Conservation (phyloP, 208 protist genomes). For the Borovskyia barvae region DNA sequence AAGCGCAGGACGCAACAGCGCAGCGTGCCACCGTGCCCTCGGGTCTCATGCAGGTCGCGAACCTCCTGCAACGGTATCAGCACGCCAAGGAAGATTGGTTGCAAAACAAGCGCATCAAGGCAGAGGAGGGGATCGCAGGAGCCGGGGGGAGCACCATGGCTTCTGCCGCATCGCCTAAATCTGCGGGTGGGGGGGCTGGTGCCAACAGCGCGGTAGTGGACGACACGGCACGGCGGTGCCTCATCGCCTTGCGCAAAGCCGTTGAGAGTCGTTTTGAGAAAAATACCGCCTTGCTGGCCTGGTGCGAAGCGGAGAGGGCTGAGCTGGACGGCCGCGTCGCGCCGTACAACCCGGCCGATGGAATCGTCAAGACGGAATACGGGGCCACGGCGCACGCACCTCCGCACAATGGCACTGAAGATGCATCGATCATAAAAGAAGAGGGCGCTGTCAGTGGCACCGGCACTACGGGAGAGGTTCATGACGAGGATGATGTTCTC, state of each 20-base stretch:
- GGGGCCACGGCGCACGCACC: neutral
- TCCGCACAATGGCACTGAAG: neutral
- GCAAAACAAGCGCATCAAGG: conserved; percentile 23
- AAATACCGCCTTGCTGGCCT: conserved; percentile 41
- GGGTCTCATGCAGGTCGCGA: conserved; percentile 42
- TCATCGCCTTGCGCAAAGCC: conserved; percentile 39
- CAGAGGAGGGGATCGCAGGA: conserved; percentile 4
- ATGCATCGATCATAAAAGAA: conserved; percentile 25
- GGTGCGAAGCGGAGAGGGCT: conserved; percentile 56
- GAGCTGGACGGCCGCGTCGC: conserved; percentile 34
- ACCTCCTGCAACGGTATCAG: conserved; percentile 60
- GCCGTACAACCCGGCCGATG: neutral
- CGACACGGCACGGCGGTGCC: conserved; percentile 27
- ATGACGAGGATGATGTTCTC: conserved; percentile 33
- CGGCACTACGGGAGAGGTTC: neutral
- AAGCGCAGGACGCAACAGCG: conserved; percentile 20
- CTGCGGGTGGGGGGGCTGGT: conserved; percentile 4
- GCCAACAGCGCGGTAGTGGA: conserved; percentile 16
- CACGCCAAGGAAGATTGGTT: conserved; percentile 63
- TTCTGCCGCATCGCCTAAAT: too few species aligned
- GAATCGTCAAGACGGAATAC: conserved; percentile 16
- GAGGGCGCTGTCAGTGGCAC: conserved; percentile 4
- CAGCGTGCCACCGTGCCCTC: conserved; percentile 23
- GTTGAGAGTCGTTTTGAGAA: conserved; percentile 43
- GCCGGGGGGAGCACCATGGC: conserved; percentile 5